Conservation (phyloP, 2,329 filamentous ascomycete genomes). For the Periconia digitata region DNA sequence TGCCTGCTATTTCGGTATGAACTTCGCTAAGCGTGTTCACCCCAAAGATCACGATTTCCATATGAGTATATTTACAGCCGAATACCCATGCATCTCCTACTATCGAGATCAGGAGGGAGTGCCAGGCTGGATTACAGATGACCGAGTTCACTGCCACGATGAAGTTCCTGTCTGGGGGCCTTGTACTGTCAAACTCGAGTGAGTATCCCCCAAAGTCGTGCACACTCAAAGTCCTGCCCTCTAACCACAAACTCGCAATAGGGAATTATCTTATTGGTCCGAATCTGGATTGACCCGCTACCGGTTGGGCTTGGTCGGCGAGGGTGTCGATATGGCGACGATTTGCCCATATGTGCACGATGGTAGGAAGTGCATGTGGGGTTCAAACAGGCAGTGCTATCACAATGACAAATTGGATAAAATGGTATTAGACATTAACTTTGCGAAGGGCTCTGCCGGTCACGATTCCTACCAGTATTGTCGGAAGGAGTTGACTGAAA, state of each 20-base stretch:
- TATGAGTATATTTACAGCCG: too few species aligned
- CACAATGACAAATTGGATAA: not conserved
- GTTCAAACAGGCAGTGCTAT: not conserved
- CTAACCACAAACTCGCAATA: not conserved
- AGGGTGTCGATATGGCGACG: not conserved
- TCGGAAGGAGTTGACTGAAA: not conserved
- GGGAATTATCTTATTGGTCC: not conserved
- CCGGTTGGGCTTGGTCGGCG: not conserved
- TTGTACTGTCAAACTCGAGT: not conserved
- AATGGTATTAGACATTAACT: not conserved
- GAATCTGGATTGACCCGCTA: not conserved
- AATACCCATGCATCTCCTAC: not conserved
- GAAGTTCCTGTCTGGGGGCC: not conserved
- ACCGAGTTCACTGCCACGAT: not conserved
- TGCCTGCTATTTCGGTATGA: not conserved
- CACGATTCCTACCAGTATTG: not conserved
- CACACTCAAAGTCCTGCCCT: not conserved
- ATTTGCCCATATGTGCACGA: not conserved
- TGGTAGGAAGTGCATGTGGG: not conserved
- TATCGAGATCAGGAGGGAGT: not conserved
- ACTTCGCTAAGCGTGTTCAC: not conserved
- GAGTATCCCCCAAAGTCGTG: not conserved
- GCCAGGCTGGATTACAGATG: not conserved
- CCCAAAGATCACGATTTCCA: not conserved
- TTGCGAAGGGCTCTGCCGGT: not conserved